Percentiles rank a stretch among this genome's conserved stretches.
phyloP scores from a whole-genome alignment of 768 basidiomycete species.

The Tephrocybe sp. region DNA sequence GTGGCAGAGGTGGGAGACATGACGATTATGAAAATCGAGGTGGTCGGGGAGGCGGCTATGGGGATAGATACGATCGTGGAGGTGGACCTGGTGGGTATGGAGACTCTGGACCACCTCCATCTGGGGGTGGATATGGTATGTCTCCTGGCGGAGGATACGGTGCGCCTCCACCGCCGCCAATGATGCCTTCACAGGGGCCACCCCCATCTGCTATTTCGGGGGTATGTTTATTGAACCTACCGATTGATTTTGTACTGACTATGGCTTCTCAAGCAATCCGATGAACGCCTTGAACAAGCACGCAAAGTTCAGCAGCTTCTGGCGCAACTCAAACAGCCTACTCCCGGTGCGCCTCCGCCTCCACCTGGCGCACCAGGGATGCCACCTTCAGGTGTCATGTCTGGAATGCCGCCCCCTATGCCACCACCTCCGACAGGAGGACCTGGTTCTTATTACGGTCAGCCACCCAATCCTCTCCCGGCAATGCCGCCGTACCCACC shows the following conservation, averaged over 20 bases:
- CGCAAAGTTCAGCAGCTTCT: slow-evolving; percentile 83
- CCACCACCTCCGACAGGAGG: slow-evolving; percentile 27
- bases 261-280: slow-evolving; percentile 38
- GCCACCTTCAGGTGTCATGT: slow-evolving; percentile 24
- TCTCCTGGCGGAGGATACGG: slow-evolving; percentile 22
- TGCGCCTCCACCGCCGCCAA: slow-evolving; percentile 14
- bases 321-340: slow-evolving; percentile 77
- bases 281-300: slow-evolving; percentile 87
- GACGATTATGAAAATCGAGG: slow-evolving; percentile 36
- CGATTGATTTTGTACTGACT: background rate
- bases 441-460: slow-evolving; percentile 42
- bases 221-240: background rate
- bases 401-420: slow-evolving; percentile 34
- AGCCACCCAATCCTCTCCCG: slow-evolving; percentile 30
- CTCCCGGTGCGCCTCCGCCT: slow-evolving; percentile 33
- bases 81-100: slow-evolving; percentile 30
- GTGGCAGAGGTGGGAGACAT: slow-evolving; percentile 38
- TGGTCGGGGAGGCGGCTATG: slow-evolving; percentile 38
- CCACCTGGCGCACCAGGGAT: slow-evolving; percentile 24
- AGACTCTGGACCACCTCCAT: slow-evolving; percentile 20
- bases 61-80: slow-evolving; percentile 42
- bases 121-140: slow-evolving; percentile 25
- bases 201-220: slow-evolving; percentile 21
- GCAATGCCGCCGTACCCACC: slow-evolving; percentile 32
- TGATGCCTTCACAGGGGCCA: slow-evolving; percentile 12